Percentiles rank a stretch among this genome's conserved stretches.
phyloP scores from a whole-genome alignment of 2,329 filamentous ascomycete genomes.

The Aspergillus caelatus region DNA sequence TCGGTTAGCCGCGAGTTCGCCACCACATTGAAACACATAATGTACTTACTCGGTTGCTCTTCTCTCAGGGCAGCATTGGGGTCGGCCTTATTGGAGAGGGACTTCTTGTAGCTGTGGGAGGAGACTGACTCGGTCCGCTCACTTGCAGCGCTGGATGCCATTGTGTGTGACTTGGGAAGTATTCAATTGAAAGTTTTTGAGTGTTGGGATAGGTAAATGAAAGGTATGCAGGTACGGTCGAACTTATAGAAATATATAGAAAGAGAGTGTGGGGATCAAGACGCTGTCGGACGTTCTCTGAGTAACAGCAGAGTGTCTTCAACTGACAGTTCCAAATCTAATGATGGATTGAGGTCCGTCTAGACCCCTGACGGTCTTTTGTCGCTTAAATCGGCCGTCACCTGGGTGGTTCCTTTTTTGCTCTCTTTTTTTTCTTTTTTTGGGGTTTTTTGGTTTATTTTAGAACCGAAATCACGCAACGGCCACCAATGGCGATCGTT shows the following conservation, averaged over 20 bases:
- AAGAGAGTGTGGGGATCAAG: background rate
- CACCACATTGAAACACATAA: background rate
- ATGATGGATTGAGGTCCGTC: background rate
- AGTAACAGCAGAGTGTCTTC: background rate
- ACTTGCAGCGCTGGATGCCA: slow-evolving; percentile 12
- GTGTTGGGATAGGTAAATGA: background rate
- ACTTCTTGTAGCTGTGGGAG: slow-evolving; percentile 23
- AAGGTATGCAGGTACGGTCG: background rate
- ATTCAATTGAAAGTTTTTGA: background rate
- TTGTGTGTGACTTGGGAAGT: background rate
- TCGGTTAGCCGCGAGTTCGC: slow-evolving; percentile 10
- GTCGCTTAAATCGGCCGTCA: slow-evolving; percentile 1
- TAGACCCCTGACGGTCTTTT: background rate
- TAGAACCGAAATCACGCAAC: slow-evolving; percentile 16
- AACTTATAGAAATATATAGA: background rate
- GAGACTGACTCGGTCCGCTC: slow-evolving; percentile 27
- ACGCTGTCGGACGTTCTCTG: background rate
- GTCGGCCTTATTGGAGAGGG: slow-evolving; percentile 76
- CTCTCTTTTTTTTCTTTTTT: background rate
- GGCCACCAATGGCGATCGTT: slow-evolving; percentile 12
- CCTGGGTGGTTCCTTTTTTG: no score
- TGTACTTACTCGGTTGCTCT: slow-evolving; percentile 74
- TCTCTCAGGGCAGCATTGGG: slow-evolving; percentile 82
- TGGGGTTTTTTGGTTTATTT: background rate
- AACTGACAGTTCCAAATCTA: background rate